Evolutionary conservation across 1,284 basidiomycete species (phyloP).

Genomic region (Boletus albobrunnescens): DNA sequence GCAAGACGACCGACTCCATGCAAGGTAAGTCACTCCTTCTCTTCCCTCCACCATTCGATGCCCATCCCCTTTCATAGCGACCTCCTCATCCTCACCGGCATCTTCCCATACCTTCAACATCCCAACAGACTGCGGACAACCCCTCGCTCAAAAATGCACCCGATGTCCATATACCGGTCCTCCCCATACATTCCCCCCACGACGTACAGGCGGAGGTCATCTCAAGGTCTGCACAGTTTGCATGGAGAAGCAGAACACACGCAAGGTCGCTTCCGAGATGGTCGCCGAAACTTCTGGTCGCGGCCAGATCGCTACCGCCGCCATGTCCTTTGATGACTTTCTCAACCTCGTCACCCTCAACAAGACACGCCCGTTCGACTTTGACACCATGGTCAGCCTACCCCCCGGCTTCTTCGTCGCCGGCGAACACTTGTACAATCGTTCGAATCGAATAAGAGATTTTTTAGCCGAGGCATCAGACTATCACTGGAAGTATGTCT

Average conservation of each 20-base stretch:
- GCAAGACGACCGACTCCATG: slow-evolving; percentile 14
- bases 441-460: slow-evolving; percentile 35
- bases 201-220: slow-evolving; percentile 29
- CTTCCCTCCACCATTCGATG: not conserved
- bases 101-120: slow-evolving; percentile 23
- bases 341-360: slow-evolving; percentile 31
- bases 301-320: slow-evolving; percentile 34
- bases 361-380: slow-evolving; percentile 32
- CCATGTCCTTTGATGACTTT: slow-evolving; percentile 34
- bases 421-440: slow-evolving; percentile 34
- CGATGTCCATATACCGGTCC: slow-evolving; percentile 32
- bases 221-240: slow-evolving; percentile 32
- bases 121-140: slow-evolving; percentile 9
- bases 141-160: slow-evolving; percentile 28
- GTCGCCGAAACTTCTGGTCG: slow-evolving; percentile 31
- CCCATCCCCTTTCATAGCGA: slow-evolving; percentile 9
- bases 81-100: slow-evolving; percentile 20
- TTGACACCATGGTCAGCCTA: slow-evolving; percentile 34
- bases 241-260: slow-evolving; percentile 35
- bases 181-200: slow-evolving; percentile 25
- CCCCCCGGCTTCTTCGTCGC: slow-evolving; percentile 30
- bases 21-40: slow-evolving; percentile 19
- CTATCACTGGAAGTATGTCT: slow-evolving; percentile 35
- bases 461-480: slow-evolving; percentile 34
- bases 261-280: slow-evolving; percentile 31